Conservation (phyloP, 1,284 basidiomycete genomes). For the Ceratobasidium sp. region DNA sequence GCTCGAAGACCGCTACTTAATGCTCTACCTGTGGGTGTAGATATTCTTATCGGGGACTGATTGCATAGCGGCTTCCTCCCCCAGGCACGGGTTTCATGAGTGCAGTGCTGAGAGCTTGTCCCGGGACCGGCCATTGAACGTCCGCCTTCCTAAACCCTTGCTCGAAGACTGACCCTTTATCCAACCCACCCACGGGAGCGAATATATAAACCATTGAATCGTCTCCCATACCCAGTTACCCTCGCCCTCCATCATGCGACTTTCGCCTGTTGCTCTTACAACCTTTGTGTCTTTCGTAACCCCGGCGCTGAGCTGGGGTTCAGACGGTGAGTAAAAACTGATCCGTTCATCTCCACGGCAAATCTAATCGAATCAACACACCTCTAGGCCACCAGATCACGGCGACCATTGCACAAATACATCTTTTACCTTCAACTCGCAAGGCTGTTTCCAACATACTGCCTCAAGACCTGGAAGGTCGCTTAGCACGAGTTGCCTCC, state of each 20-base stretch:
- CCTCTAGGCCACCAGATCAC: slow-evolving; percentile 84
- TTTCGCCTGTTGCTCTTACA: neutral
- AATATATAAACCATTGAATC: too few species aligned
- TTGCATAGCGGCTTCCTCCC: too few species aligned
- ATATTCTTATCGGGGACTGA: too few species aligned
- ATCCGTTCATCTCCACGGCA: neutral
- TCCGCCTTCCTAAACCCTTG: too few species aligned
- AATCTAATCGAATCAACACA: neutral
- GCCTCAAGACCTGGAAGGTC: slow-evolving; percentile 67
- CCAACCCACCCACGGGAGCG: too few species aligned
- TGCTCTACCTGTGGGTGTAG: too few species aligned
- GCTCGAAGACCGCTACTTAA: too few species aligned
- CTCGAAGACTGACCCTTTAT: too few species aligned
- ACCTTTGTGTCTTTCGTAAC: neutral
- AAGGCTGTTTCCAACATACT: slow-evolving; percentile 74
- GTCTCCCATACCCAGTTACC: too few species aligned
- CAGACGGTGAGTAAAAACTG: neutral
- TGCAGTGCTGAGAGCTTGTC: too few species aligned
- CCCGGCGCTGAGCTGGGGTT: neutral
- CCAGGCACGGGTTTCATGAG: too few species aligned
- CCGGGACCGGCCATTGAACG: too few species aligned
- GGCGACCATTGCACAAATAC: slow-evolving; percentile 92
- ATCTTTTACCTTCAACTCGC: slow-evolving; percentile 80
- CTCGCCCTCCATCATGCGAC: neutral
- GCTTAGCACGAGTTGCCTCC: slow-evolving; percentile 80